Conservation (phyloP, 345 rosid species). For the Hypericum perforatum region DNA sequence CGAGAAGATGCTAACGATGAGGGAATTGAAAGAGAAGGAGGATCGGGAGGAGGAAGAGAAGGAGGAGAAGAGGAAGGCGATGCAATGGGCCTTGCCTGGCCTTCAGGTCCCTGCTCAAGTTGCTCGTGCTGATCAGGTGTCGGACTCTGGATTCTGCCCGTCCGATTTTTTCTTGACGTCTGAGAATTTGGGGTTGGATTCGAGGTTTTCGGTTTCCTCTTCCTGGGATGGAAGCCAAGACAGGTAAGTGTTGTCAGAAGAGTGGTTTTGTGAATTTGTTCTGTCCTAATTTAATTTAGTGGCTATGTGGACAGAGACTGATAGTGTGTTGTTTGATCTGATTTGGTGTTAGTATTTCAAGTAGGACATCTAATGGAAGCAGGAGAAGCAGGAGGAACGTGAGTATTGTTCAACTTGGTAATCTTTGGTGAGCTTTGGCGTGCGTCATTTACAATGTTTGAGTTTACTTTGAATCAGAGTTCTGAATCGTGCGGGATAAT, state of each 20-base stretch:
- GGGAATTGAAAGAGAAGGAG: constrained; percentile 24
- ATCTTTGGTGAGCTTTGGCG: not conserved
- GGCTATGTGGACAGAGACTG: no score
- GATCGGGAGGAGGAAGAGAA: constrained; percentile 20
- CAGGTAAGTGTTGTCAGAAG: constrained; percentile 32
- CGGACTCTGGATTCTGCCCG: constrained; percentile 36
- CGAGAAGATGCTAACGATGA: constrained; percentile 47
- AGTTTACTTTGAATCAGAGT: constrained; percentile 38
- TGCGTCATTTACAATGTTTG: not conserved
- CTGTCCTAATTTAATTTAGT: not conserved
- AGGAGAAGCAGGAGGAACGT: constrained; percentile 75
- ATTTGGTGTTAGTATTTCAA: constrained; percentile 29
- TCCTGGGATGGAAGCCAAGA: constrained; percentile 56
- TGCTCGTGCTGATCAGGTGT: constrained; percentile 3
- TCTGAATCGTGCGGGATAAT: constrained; percentile 50
- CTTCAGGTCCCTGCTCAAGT: constrained; percentile 26
- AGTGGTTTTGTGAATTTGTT: constrained; percentile 2
- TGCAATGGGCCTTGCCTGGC: constrained; percentile 79
- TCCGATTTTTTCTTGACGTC: constrained; percentile 52
- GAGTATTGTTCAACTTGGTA: constrained; percentile 7
- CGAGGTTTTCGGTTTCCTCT: constrained; percentile 45
- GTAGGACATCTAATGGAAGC: constrained; percentile 54
- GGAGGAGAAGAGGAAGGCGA: constrained; percentile 31
- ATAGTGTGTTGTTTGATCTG: constrained; percentile 1
- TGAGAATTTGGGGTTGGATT: constrained; percentile 55